phyloP scores from a whole-genome alignment of 495 filamentous ascomycete genomes.

The Tuber melanosporum region DNA sequence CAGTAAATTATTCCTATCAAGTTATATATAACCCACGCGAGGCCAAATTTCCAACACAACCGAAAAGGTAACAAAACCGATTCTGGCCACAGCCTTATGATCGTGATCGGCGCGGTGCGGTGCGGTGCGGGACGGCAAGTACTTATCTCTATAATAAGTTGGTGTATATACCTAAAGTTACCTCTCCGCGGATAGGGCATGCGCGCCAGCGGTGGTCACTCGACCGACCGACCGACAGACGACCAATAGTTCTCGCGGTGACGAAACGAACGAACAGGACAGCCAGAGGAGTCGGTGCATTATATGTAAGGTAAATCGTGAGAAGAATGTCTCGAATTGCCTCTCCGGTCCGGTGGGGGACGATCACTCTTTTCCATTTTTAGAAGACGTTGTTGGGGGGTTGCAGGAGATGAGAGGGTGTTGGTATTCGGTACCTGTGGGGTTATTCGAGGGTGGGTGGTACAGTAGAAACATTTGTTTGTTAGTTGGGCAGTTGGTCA shows the following conservation, averaged over 20 bases:
- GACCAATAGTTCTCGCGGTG: neutral
- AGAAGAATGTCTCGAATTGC: neutral
- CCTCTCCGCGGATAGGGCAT: neutral
- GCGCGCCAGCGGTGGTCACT: neutral
- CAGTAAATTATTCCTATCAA: neutral
- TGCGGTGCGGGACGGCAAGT: neutral
- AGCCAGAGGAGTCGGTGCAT: too few species aligned
- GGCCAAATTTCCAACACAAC: neutral
- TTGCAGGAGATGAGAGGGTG: neutral
- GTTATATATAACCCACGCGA: neutral
- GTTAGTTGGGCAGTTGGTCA: neutral
- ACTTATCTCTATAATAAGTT: too few species aligned
- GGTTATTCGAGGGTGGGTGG: neutral
- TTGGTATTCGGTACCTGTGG: neutral
- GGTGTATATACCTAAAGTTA: too few species aligned
- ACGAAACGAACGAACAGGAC: too few species aligned
- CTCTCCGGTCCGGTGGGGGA: neutral
- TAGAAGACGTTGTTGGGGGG: neutral
- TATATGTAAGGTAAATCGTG: too few species aligned
- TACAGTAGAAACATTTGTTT: neutral
- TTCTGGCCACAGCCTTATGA: neutral
- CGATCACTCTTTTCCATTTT: neutral
- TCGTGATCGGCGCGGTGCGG: neutral
- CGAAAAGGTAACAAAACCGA: neutral
- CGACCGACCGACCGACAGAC: too few species aligned